Evolutionary conservation across 176 grass and related monocot genomes (phyloP).

Genomic region (Coix lacrymajobi): DNA sequence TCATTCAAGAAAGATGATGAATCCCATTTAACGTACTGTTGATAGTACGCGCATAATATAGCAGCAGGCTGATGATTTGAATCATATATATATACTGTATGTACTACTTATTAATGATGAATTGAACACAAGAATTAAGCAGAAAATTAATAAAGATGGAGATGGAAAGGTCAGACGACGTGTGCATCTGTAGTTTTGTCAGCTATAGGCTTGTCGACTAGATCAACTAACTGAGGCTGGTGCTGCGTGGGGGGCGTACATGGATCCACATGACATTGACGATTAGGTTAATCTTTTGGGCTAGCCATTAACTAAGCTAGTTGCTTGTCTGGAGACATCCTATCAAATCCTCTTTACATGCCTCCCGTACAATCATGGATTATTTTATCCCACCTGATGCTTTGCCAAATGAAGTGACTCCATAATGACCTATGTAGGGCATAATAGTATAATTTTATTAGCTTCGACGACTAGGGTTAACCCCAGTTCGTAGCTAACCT

Average conservation of each 20-base stretch:
- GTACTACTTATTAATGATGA: neutral
- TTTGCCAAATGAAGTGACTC: slow-evolving; percentile 31
- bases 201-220: slow-evolving; percentile 30
- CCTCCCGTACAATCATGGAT: slow-evolving; percentile 45
- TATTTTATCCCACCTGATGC: slow-evolving; percentile 28
- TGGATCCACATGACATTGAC: slow-evolving; percentile 14
- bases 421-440: slow-evolving; percentile 17
- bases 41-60: neutral
- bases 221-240: slow-evolving; percentile 26
- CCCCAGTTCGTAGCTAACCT: neutral
- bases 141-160: neutral
- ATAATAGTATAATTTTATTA: slow-evolving; percentile 31
- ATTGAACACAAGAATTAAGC: neutral
- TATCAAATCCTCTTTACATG: slow-evolving; percentile 47
- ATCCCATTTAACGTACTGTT: neutral
- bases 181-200: slow-evolving; percentile 27
- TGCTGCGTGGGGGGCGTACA: neutral
- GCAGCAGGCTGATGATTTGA: neutral
- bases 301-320: slow-evolving; percentile 31
- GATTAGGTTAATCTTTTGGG: slow-evolving; percentile 16
- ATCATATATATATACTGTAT: neutral
- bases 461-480: neutral
- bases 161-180: neutral
- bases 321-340: slow-evolving; percentile 52
- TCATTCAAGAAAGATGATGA: slow-evolving; percentile 19